phyloP scores from a whole-genome alignment of 2,329 filamentous ascomycete species.

The Fusarium ambrosium region DNA sequence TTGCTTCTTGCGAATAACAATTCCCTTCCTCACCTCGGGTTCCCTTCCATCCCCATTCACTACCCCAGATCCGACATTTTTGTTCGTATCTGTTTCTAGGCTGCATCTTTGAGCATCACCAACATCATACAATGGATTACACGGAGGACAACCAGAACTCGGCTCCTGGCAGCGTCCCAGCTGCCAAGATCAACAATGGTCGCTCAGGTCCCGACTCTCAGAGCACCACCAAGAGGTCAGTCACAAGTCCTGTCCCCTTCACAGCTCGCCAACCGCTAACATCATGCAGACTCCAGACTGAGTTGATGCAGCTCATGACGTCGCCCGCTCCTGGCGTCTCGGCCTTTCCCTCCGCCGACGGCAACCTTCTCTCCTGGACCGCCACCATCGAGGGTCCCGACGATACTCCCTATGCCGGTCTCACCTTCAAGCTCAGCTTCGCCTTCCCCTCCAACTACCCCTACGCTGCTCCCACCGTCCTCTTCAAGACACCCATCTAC shows the following conservation, averaged over 20 bases:
- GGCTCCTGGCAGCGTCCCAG: constrained; percentile 71
- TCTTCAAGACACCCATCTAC: constrained; percentile 99
- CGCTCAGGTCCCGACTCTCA: constrained; percentile 75
- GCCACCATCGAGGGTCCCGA: constrained; percentile 93
- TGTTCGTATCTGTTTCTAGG: constrained; percentile 14
- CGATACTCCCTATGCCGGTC: constrained; percentile 89
- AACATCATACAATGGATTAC: constrained; percentile 56
- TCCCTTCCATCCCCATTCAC: constrained; percentile 1
- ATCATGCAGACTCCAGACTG: constrained; percentile 83
- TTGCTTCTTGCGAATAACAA: constrained; percentile 29
- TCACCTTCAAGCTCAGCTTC: constrained; percentile 93
- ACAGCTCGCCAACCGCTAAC: constrained; percentile 18
- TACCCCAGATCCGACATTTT: constrained; percentile 9
- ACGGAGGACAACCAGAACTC: constrained; percentile 75
- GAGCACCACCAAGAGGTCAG: constrained; percentile 82
- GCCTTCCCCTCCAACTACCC: constrained; percentile 94
- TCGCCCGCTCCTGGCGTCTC: constrained; percentile 93
- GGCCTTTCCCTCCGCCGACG: constrained; percentile 91
- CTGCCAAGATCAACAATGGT: constrained; percentile 70
- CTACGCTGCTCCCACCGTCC: constrained; percentile 88
- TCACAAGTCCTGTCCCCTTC: neutral
- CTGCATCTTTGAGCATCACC: constrained; percentile 15
- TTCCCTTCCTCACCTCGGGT: constrained; percentile 19
- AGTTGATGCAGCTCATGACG: constrained; percentile 99
- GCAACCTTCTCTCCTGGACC: constrained; percentile 92